Evolutionary conservation across 495 filamentous ascomycete genomes (phyloP), one percentile per base, ranked within the genome.

Genomic region (Aspergillus bridgeri): DNA sequence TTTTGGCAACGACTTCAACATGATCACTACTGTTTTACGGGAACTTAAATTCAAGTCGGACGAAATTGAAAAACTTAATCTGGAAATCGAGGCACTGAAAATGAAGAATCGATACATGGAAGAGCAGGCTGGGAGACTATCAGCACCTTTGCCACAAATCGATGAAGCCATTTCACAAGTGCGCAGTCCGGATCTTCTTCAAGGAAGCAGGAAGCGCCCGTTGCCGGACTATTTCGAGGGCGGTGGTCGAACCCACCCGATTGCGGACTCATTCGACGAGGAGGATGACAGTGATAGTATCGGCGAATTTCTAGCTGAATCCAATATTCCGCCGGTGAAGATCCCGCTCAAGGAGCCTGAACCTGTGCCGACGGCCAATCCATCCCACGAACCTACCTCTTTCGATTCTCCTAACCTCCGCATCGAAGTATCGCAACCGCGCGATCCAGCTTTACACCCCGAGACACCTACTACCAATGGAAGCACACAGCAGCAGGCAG

Each of bases 61-160:
- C 7, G 76, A 79, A 45, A 79, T 77, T 18, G 76, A 79, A 54
- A 75, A 70, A 51, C 19, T 79, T 19, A 78, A 72, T 55, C 53
- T 79, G 59, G 76, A 79, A 60, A 76, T 72, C 21, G 76, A 78
- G 54, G 70, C 75, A 0, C 53, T 79, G 59, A 78, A 77, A 42
- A 29, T 78, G 25, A 76, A 70, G 56, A 75, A 73, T 29, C 69
- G 70, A 4, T 72, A 69, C 29, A 64, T 70, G 60, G 72, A 76
- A 29, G 73, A 68, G 51, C 71, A 68, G 43, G 60, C 58, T 1
- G 42, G 56, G 42, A 60, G 38, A 29, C 62, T 58, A n/a, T 52
- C 51, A 3, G 50, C 47, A 3, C 60, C 42, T 17, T 23, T 48
- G 27, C 51, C 51, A 6, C 33, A 44, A 3, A 54, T 57, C 6